Conservation (phyloP, 2,329 filamentous ascomycete species). For the Colletotrichum eleusines region DNA sequence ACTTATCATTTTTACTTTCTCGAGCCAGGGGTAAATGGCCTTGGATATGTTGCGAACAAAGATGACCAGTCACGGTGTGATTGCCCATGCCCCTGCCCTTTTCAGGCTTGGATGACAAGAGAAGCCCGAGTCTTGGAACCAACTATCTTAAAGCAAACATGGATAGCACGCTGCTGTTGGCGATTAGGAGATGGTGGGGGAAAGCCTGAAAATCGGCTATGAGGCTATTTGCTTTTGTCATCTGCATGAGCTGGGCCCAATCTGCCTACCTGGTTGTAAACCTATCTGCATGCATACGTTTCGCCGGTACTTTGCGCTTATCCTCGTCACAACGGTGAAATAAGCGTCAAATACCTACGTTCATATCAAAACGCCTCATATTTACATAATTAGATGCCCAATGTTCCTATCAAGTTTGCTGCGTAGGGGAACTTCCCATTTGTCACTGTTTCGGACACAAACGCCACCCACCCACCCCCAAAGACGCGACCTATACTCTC, state of each 20-base stretch:
- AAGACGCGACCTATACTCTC: neutral
- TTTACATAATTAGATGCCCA: conserved; percentile 27
- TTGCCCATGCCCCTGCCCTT: neutral
- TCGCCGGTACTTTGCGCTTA: conserved; percentile 25
- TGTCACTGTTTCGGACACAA: neutral
- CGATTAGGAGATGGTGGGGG: neutral
- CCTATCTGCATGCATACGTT: no score
- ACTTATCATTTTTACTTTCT: no score
- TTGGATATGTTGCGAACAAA: no score
- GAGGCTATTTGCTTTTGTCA: conserved; percentile 3
- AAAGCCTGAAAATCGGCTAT: neutral
- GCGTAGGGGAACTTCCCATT: conserved; percentile 2
- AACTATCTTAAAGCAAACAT: neutral
- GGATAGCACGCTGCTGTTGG: neutral
- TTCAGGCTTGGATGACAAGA: neutral
- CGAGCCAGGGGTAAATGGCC: no score
- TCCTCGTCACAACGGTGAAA: conserved; percentile 16
- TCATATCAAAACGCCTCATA: conserved; percentile 13
- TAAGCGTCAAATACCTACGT: conserved; percentile 32
- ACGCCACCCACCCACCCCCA: neutral
- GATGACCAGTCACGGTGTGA: no score
- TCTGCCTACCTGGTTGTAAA: conserved; percentile 27
- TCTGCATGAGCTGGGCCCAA: conserved; percentile 15
- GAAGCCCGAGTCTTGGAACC: neutral
- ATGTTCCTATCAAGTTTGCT: conserved; percentile 16